Percentiles rank a stretch among this genome's conserved stretches.
phyloP scores from a whole-genome alignment of 1,284 basidiomycete genomes.

The Tetrapyrgos nigripes region DNA sequence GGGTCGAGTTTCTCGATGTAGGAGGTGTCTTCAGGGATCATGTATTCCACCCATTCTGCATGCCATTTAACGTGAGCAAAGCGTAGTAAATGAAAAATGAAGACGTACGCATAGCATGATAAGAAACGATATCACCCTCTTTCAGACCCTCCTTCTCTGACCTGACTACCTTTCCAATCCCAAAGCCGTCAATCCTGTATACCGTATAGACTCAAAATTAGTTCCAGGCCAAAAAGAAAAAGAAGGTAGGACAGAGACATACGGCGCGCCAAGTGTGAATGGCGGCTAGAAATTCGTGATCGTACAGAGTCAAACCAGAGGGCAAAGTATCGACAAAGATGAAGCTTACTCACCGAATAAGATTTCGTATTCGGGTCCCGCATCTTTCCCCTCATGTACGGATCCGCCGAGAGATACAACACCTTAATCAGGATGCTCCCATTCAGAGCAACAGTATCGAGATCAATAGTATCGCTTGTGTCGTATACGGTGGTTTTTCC shows the following conservation, averaged over 20 bases:
- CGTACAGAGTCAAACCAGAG: neutral
- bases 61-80: neutral
- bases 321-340: neutral
- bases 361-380: constrained; percentile 27
- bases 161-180: constrained; percentile 40
- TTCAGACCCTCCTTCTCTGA: constrained; percentile 32
- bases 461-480: constrained; percentile 52
- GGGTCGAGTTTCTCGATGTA: constrained; percentile 26
- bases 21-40: constrained; percentile 16
- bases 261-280: constrained; percentile 50
- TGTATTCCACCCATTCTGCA: constrained; percentile 30
- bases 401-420: constrained; percentile 54
- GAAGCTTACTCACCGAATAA: constrained; percentile 28
- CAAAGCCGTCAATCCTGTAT: constrained; percentile 37
- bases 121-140: constrained; percentile 34
- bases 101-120: constrained; percentile 30
- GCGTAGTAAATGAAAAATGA: neutral
- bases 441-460: constrained; percentile 53
- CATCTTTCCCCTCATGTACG: constrained; percentile 54
- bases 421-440: constrained; percentile 60
- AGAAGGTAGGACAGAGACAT: constrained; percentile 18
- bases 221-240: neutral
- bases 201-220: neutral
- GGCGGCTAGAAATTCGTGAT: constrained; percentile 30
- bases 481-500: constrained; percentile 56